Base-by-base conservation (phyloP, 208 protist genomes). In the Crithidia expoeki region DNA sequence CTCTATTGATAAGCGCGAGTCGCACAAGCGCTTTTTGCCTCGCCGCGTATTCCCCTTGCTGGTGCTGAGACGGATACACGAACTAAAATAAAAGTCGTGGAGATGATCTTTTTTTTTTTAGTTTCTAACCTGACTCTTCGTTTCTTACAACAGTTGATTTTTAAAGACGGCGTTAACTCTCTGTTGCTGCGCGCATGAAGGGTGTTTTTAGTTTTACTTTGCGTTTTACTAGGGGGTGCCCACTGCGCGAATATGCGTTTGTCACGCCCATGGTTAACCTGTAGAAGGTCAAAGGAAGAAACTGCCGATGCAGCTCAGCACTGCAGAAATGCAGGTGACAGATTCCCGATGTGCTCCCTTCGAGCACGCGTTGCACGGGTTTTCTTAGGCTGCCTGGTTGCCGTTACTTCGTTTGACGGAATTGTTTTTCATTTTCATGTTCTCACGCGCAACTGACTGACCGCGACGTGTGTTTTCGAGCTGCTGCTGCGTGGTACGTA, bases 321-420 rank as follows among this genome's bases (percentile, higher is more conserved):
- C 32, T 58, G 52, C 30, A 38, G 52, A 23, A 32, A 23, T 40
- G 52, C 30, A 34, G 32, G 17, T 58, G 30, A 40, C 17, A 32
- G 32, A 58, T 40, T 38, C 52, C 52, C 10, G 40, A 58, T 25
- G 52, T 58, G 52, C 32, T 30, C 23, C 32, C 16, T 40, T 2
- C 5, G 19, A 58, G 52, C 52, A 40, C 52, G 32, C 14, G 52
- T 58, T 58, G 52, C 52, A 58, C 52, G 52, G 32, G 17, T 58
- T 21, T 25, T 55, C 50, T 10, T 32, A 33, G 19, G 28, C 17
- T 52, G 32, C 21, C 10, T 0, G 1, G 40, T 36, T 14, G 38
- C n/a, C n/a, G n/a, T n/a, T n/a, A n/a, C n/a, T n/a, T n/a, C n/a
- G n/a, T n/a, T n/a, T n/a, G n/a, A n/a, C n/a, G n/a, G n/a, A n/a